Base-by-base conservation (phyloP, 352 stramenopile genomes). In the Globisporangium irregulare region DNA sequence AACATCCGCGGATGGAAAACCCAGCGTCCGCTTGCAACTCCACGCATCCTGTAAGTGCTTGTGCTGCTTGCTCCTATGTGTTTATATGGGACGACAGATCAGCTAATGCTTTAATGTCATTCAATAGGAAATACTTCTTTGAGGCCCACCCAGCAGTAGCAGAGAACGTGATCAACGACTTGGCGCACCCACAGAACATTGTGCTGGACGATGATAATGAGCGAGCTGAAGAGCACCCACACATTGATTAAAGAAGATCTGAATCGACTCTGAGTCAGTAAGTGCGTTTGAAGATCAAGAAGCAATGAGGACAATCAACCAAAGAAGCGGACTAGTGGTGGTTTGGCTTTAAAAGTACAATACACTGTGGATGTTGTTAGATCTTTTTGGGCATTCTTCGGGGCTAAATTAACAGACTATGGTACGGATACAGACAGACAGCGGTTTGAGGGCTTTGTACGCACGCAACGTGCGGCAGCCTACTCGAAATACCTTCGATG, bases 1-100 rank as follows among this genome's bases (percentile, higher is more conserved):
- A 84, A 91, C 50, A 98, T 99, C 66, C 86, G 97, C 70, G 96
- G 94, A 50, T 99, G 97, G 97, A 95, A 90, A 67, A 90, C 82
- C 3, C 90, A 94, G 68, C 87, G 90, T 57, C 87, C 97, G 27
- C 82, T 99, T 55, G 88, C 91, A 58, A 98, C 97, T 25, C 97
- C 97, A 22, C 87, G 86, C 14, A 66, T 98, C 62, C 74, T 99
- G 76, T 96, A 93, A 71, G 82, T 77, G 20, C 5, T 5, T 1
- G 12, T 9, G 41, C 5, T 48, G 69, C 15, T 58, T 63, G 68
- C 72, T 53, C 58, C 73, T 29, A 29, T 29, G 27, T 66, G 67
- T 67, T 70, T 14, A 15, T 18, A 20, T 32, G 22, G 55, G 29
- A 25, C 48, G 1, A 46, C 29, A 29, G 20, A 29, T 10, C 3